Conservation (phyloP, 2,329 filamentous ascomycete species). For the Furcasterigmium furcatum region DNA sequence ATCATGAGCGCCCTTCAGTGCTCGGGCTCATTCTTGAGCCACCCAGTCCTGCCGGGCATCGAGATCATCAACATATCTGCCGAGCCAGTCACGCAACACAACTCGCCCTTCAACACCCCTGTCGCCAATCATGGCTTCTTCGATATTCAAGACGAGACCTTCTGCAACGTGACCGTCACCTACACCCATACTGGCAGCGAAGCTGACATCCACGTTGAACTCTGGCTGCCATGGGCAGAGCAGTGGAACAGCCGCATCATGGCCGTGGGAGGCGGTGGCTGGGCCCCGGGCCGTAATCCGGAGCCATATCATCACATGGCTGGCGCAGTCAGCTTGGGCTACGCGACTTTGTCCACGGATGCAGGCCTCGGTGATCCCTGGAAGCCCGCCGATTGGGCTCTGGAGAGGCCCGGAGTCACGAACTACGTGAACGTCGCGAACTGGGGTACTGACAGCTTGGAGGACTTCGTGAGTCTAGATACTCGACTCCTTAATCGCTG, state of each 20-base stretch:
- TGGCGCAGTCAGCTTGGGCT: slow-evolving; percentile 1
- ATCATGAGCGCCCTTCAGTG: background rate
- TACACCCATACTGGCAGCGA: slow-evolving; percentile 7
- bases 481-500: background rate
- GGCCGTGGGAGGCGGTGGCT: slow-evolving; percentile 13
- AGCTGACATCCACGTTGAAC: slow-evolving; percentile 6
- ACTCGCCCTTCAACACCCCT: background rate
- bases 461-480: background rate
- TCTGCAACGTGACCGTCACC: slow-evolving; percentile 14
- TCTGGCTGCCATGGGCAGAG: slow-evolving; percentile 9
- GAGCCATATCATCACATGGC: background rate
- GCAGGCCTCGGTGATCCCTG: background rate
- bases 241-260: slow-evolving; percentile 13
- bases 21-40: background rate
- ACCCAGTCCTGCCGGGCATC: background rate
- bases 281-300: background rate
- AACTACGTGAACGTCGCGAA: background rate
- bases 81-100: background rate
- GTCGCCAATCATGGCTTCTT: background rate
- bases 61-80: background rate
- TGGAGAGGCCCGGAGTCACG: background rate
- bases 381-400: background rate
- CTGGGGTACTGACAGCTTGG: background rate
- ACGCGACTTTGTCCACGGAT: slow-evolving; percentile 2
- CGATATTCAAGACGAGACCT: background rate